Conservation (phyloP, 129 eudicot species). For the Arctium lappa region DNA sequence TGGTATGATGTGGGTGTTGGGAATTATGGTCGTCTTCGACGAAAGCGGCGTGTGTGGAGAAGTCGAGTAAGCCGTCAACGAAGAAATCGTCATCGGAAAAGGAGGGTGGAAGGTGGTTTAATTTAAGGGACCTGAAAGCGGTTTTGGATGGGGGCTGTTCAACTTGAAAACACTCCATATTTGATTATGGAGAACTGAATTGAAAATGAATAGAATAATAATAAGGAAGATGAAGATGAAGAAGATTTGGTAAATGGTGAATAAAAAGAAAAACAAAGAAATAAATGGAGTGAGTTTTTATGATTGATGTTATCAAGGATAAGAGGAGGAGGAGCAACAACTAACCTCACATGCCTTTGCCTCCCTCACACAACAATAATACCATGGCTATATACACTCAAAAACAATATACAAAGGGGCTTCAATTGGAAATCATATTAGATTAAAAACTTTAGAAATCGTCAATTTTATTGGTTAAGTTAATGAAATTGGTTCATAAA, state of each 20-base stretch:
- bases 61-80: slow-evolving; percentile 57
- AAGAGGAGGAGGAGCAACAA: slow-evolving; percentile 3
- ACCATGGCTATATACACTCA: no score
- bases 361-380: no score
- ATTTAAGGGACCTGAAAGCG: slow-evolving; percentile 17
- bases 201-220: neutral
- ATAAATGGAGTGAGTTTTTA: neutral
- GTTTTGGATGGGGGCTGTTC: slow-evolving; percentile 32
- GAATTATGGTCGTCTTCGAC: slow-evolving; percentile 18
- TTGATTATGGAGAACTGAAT: no score
- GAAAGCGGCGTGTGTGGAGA: slow-evolving; percentile 34
- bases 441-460: no score
- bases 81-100: slow-evolving; percentile 44
- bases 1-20: neutral
- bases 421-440: no score
- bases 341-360: slow-evolving; percentile 15
- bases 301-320: slow-evolving; percentile 25
- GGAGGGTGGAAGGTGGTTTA: slow-evolving; percentile 9
- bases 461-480: no score
- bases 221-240: neutral
- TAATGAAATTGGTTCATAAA: no score
- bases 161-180: slow-evolving; percentile 40
- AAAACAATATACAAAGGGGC: no score
- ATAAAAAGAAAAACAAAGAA: neutral
- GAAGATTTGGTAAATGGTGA: neutral